Conservation (phyloP, 306 rosid species). For the Sicyos baderoa region DNA sequence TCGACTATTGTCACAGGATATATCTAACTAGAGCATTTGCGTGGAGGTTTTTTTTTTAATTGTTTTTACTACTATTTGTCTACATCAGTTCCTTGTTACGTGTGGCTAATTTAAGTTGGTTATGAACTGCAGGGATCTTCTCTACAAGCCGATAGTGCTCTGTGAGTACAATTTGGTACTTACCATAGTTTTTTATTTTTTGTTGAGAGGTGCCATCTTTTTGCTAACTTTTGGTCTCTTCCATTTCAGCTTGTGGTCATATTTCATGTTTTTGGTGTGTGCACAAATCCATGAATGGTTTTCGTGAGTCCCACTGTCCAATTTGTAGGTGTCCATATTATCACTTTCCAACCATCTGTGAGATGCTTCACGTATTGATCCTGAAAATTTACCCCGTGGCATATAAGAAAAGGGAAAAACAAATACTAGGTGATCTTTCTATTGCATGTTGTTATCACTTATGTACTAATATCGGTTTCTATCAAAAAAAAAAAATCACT, state of each 20-base stretch:
- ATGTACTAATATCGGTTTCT: background rate
- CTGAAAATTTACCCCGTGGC: conserved; percentile 54
- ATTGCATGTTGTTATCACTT: background rate
- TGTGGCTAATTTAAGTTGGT: conserved; percentile 20
- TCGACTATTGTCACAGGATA: too few species aligned
- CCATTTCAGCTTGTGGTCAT: conserved; percentile 79
- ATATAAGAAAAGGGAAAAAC: conserved; percentile 50
- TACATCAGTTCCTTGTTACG: conserved; percentile 11
- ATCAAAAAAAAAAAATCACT: background rate
- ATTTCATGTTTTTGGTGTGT: conserved; percentile 90
- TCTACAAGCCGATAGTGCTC: conserved; percentile 80
- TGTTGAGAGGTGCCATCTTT: background rate
- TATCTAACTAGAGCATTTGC: background rate
- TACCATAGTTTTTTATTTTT: background rate
- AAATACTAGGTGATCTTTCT: conserved; percentile 44
- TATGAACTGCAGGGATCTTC: conserved; percentile 60
- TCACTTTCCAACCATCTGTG: conserved; percentile 68
- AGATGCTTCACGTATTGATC: conserved; percentile 67
- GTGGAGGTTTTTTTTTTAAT: background rate
- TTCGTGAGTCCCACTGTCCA: conserved; percentile 58
- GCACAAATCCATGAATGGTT: conserved; percentile 42
- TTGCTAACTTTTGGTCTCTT: conserved; percentile 7
- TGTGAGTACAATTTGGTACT: conserved; percentile 40
- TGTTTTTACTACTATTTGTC: conserved; percentile 5
- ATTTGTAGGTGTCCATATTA: conserved; percentile 52